phyloP scores from a whole-genome alignment of 179 eudicot species.

The Beta macrorhiza region DNA sequence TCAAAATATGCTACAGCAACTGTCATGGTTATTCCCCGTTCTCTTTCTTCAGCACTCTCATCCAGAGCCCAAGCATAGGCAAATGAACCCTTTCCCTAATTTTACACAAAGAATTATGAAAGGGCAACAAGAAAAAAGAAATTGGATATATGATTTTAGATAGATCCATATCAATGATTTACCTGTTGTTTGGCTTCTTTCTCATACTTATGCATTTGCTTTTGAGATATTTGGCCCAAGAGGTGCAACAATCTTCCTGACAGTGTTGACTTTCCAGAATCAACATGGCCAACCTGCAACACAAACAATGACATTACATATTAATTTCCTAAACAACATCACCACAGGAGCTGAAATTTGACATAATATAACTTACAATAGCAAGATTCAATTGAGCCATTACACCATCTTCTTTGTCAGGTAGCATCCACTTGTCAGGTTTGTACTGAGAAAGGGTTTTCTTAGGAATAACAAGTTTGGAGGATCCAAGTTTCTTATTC shows the following conservation, averaged over 20 bases:
- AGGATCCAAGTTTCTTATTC: conserved; percentile 45
- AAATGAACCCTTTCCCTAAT: conserved; percentile 95
- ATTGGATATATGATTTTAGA: neutral
- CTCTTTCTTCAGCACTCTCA: conserved; percentile 97
- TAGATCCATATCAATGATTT: conserved; percentile 13
- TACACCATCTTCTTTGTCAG: conserved; percentile 45
- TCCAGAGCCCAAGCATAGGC: conserved; percentile 99
- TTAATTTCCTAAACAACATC: conserved; percentile 1
- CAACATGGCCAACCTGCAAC: conserved; percentile 96
- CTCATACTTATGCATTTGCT: conserved; percentile 89
- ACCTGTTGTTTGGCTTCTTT: conserved; percentile 88
- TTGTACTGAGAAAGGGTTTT: conserved; percentile 49
- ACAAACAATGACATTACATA: conserved; percentile 18
- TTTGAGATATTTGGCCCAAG: conserved; percentile 74
- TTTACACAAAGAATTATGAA: conserved; percentile 20
- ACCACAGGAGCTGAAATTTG: neutral
- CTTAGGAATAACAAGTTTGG: conserved; percentile 37
- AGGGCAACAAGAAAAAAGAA: neutral
- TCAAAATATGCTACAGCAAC: conserved; percentile 97
- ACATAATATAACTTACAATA: conserved; percentile 58
- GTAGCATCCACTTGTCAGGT: conserved; percentile 92
- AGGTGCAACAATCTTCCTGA: conserved; percentile 95
- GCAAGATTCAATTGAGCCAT: conserved; percentile 86
- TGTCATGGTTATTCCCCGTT: conserved; percentile 97
- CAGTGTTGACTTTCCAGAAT: conserved; percentile 97